Conservation (phyloP, 495 filamentous ascomycete species). For the Annulohypoxylon stygium region DNA sequence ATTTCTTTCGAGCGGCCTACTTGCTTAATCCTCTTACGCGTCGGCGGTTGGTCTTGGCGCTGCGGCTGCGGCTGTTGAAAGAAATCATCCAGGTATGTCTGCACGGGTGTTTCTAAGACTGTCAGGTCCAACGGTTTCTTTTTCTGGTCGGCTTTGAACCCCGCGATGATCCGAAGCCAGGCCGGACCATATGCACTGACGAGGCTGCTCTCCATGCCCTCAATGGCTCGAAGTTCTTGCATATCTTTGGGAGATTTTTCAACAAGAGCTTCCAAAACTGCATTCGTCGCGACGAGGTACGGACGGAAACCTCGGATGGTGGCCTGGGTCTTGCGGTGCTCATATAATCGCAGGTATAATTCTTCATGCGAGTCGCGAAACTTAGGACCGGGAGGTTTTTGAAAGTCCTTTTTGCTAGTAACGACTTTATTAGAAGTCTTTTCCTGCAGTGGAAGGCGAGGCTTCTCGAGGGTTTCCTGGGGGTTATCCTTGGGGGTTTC, state of each 20-base stretch:
- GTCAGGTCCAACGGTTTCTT: neutral
- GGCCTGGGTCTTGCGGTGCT: conserved; percentile 18
- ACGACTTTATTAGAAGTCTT: neutral
- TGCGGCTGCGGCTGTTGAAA: neutral
- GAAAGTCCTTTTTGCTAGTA: neutral
- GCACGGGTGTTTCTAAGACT: neutral
- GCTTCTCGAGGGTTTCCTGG: neutral
- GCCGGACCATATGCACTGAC: conserved; percentile 7
- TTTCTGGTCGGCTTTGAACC: conserved; percentile 15
- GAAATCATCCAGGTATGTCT: neutral
- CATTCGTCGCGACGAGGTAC: conserved; percentile 27
- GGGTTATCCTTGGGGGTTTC: neutral
- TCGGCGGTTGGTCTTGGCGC: conserved; percentile 50
- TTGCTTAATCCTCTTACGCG: conserved; percentile 53
- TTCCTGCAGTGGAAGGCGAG: neutral
- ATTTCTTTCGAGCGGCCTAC: conserved; percentile 74
- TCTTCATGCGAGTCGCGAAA: neutral
- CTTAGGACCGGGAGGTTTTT: neutral
- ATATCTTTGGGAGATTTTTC: conserved; percentile 25
- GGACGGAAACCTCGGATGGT: neutral
- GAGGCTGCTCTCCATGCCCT: conserved; percentile 4
- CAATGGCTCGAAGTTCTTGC: conserved; percentile 25
- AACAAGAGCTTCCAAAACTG: conserved; percentile 19
- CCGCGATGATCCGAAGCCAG: conserved; percentile 36
- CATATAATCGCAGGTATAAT: conserved; percentile 22